Evolutionary conservation across 2,329 filamentous ascomycete species (phyloP), one percentile per base, ranked within the genome.

Genomic region (Chaetothyriales sp.): DNA sequence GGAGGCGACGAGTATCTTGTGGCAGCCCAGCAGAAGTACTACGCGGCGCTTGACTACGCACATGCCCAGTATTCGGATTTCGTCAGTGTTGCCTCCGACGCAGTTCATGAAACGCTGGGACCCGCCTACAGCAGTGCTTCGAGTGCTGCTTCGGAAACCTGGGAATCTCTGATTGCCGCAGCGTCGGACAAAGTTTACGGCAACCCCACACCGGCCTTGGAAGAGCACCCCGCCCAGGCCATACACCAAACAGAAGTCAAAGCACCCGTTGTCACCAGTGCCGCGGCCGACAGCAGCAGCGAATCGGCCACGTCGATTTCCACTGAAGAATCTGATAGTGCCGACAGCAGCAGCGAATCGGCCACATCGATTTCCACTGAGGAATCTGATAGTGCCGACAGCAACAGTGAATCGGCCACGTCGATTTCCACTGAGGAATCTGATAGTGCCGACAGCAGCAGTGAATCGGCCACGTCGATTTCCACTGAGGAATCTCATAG

Each of bases 61-160:
- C 84, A 94, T 61, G 86, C 82, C 44, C 80, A 83, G 40, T 92
- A 92, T 65, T 81, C 82, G 4, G 82, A 83, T 48, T 90, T 92
- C 62, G 58, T 92, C 1, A 74, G 75, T 10, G 81, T 82, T 4
- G 86, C 85, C 6, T 87, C 84, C 8, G 80, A 77, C 37, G 85
- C 82, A 18, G 72, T 87, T 43, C 82, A 79, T 51, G 80, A 80
- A 5, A 78, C 79, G 9, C 77, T 81, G 15, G 82, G 78, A 0
- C 76, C 80, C 2, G 80, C 73, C 1, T 69, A 80, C 48, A 59
- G 65, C 47, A 64, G 64, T 49, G 45, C 64, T 18, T 63, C 60
- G 4, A 63, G 58, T 46, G 52, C 51, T 45, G 63, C 63, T 20
- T 63, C 61, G 18, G 60, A 54, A 48, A 63, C 68, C 1, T 64